Evolutionary conservation across 306 rosid species (phyloP), one percentile per base, ranked within the genome.

Genomic region (Sesbania bispinosa): DNA sequence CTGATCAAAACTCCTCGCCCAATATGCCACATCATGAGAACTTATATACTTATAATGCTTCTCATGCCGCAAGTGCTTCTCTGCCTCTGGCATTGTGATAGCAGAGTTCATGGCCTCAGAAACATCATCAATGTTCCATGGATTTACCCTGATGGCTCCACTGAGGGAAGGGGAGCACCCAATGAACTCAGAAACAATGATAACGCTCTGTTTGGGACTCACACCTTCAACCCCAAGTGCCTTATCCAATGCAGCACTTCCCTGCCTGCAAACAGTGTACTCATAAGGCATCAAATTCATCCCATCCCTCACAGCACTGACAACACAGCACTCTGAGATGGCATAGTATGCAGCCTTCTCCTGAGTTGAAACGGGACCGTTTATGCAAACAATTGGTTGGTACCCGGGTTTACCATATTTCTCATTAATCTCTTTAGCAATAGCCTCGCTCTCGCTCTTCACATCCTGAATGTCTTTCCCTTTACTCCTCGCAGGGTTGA

Each of bases 121-220:
- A 1, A 89, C 89, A 15, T 78, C 90, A 1, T 89, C 92, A 7
- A 85, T 81, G 77, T 85, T 87, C 96, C 96, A 89, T 0, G 96
- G 92, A 41, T 89, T 89, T 41, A 89, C 89, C 19, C 92, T 83
- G 30, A 89, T 83, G 0, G 96, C 96, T 2, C 96, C 88, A 1
- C 96, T 89, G 5, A 89, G 86, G 1, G 96, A 89, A 0, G 96
- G 96, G 0, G 96, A 89, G 79, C 92, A 89, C 0, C 96, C 96
- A 1, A 89, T 87, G 80, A 89, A 89, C 68, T 89, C 96, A 1
- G 96, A 89, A 32, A 89, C 96, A 14, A 89, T 75, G 29, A 89
- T 82, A 2, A 87, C 88, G 6, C 96, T 89, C 39, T 67, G 74
- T 24, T 79, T 85, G 8, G 77, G 77, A 48, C 3, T 16, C 26